These are phyloP conservation scores for Ophiobolus disseminans DNA, from an alignment of 2,329 filamentous ascomycete genomes.

Conservation along the genomic window DNA sequence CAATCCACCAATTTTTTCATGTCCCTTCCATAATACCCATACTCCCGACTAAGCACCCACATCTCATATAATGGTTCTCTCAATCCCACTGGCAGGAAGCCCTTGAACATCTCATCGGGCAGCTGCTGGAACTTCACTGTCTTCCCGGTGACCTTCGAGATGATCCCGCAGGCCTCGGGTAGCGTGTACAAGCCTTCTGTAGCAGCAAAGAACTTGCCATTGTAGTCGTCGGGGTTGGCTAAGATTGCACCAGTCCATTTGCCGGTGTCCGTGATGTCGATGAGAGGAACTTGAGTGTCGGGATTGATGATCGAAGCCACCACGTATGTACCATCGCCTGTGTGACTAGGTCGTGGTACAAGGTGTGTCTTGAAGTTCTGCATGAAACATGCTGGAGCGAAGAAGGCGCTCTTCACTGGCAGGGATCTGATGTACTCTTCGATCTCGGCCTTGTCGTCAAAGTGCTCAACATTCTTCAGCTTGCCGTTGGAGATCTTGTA, in stretches of 20 bases:
- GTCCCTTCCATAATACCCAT: constrained; percentile 38
- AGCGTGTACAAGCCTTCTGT: constrained; percentile 52
- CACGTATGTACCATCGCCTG: constrained; percentile 36
- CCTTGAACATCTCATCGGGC: constrained; percentile 36
- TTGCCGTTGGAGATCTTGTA: constrained; percentile 41
- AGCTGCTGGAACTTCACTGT: constrained; percentile 32
- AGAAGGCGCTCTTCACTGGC: constrained; percentile 60
- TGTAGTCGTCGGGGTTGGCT: constrained; percentile 52
- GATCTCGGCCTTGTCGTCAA: constrained; percentile 64
- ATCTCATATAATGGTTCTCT: constrained; percentile 36
- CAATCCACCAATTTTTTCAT: constrained; percentile 34
- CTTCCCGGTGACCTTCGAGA: constrained; percentile 53
- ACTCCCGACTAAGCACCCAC: constrained; percentile 32
- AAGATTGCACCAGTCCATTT: constrained; percentile 53
- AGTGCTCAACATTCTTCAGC: constrained; percentile 54
- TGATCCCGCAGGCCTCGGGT: constrained; percentile 49
- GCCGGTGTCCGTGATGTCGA: constrained; percentile 58
- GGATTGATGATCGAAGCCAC: constrained; percentile 18
- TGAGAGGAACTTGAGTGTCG: constrained; percentile 48
- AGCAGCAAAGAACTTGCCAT: constrained; percentile 55
- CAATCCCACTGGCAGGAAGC: constrained; percentile 25
- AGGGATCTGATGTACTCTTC: constrained; percentile 61
- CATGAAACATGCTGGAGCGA: constrained; percentile 64
- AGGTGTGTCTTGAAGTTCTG: constrained; percentile 51
- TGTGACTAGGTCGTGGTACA: constrained; percentile 18